Conservation (phyloP, 73 alveolate genomes). For the Paramecium primaurelia region DNA sequence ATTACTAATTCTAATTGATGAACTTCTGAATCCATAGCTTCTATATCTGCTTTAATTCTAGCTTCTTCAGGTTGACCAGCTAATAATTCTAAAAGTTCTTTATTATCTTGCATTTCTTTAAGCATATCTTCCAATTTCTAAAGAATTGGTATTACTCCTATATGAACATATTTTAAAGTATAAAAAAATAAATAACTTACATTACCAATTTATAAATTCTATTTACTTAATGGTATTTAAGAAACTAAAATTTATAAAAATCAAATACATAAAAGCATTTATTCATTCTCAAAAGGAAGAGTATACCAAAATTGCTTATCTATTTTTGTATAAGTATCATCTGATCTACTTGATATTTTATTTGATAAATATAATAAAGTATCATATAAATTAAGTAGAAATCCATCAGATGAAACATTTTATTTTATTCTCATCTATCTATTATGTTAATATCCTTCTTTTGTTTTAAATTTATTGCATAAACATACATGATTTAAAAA, state of each 20-base stretch:
- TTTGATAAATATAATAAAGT: background rate
- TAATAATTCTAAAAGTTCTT: background rate
- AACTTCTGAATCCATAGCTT: background rate
- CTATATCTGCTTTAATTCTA: background rate
- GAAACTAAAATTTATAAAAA: background rate
- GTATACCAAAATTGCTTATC: background rate
- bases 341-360: background rate
- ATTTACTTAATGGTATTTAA: background rate
- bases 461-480: background rate
- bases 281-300: background rate
- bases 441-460: background rate
- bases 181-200: conserved; percentile 25
- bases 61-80: background rate
- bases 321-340: background rate
- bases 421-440: background rate
- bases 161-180: background rate
- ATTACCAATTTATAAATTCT: background rate
- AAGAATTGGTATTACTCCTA: background rate
- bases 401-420: conserved; percentile 17
- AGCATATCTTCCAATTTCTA: background rate
- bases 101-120: background rate
- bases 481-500: background rate
- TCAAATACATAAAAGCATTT: background rate
- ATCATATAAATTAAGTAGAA: background rate
- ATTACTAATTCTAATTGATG: background rate